Evolutionary conservation across 2,329 filamentous ascomycete genomes (phyloP), one percentile per base, ranked within the genome.

Genomic region (Clarireedia paspali): DNA sequence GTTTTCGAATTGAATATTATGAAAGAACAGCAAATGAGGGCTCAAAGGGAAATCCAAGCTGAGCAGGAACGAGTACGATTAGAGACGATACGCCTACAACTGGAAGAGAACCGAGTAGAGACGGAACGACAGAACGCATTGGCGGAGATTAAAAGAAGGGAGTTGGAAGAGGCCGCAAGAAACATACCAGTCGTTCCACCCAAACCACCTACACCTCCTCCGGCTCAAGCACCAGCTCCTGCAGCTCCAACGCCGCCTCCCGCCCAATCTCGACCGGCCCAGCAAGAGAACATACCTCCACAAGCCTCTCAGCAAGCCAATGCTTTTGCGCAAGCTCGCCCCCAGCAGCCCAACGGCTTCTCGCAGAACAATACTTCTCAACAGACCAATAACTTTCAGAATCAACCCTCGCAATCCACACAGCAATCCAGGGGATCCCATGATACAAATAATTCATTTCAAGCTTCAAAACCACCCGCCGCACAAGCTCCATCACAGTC

Each of bases 1-100:
- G 75, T 76, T 6, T 77, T 73, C 55, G 70, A 77, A 57, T 68
- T 78, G 42, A 73, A 81, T 57, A 71, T 76, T 57, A 64, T 77
- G 15, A 68, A 75, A 51, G 70, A 76, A 59, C 72, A 78, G 59
- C 63, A 62, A 51, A 30, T 36, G 3, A 26, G 30, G n/a, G 40
- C 48, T 6, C 47, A 56, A n/a, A 20, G 61, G 61, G 27, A 55
- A 20, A 17, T 50, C 44, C 17, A 47, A 48, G 45, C 42, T 24
- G 36, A 48, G 30, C 26, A 51, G 26, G 17, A 56, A 17, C 26
- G 53, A 12, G 6, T 56, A 6, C 17, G 30, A 30, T 20, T 56
- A 20, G 38, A 56, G 12, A 42, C 26, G 14, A 14, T 20, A 10
- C 36, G 38, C 1, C 34, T 55, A 10, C 40, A 50, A 14, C 30